Evolutionary conservation across 2,329 filamentous ascomycete genomes (phyloP).

Genomic region (Verticillium albo-atrum): DNA sequence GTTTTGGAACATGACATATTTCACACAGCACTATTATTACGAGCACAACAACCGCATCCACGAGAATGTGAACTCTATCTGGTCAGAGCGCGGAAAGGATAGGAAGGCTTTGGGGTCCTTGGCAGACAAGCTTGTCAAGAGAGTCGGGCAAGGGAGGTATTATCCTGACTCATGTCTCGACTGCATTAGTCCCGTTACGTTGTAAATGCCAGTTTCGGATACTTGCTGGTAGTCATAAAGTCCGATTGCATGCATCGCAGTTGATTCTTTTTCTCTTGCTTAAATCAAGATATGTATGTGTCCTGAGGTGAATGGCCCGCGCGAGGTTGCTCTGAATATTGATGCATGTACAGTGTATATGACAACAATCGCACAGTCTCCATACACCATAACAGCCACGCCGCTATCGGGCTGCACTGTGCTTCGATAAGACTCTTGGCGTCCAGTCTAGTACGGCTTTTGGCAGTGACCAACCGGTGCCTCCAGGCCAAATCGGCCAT

Average conservation of each 20-base stretch:
- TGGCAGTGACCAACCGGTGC: background rate
- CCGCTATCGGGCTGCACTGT: background rate
- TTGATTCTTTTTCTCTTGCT: too few relatives aligned
- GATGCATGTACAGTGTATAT: background rate
- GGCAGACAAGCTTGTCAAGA: background rate
- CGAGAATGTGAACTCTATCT: background rate
- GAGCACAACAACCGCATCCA: background rate
- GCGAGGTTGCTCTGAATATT: too few relatives aligned
- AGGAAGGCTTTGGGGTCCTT: background rate
- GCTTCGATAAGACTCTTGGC: background rate
- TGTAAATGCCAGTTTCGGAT: too few relatives aligned
- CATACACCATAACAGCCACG: background rate
- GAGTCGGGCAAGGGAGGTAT: background rate
- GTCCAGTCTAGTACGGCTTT: background rate
- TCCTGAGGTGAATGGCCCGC: too few relatives aligned
- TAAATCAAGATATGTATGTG: too few relatives aligned
- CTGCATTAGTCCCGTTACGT: too few relatives aligned
- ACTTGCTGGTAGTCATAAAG: too few relatives aligned
- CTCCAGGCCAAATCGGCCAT: background rate
- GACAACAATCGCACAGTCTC: background rate
- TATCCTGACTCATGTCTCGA: background rate
- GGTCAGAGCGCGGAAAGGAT: background rate
- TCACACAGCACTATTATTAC: background rate
- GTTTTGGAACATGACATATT: constrained; percentile 2
- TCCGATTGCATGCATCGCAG: too few relatives aligned